Percentiles rank a stretch among this genome's conserved stretches.
Evolutionary conservation across 225 moss, liverwort and hornwort genomes (phyloP).

Genomic region (Physcomitrellopsis africana): DNA sequence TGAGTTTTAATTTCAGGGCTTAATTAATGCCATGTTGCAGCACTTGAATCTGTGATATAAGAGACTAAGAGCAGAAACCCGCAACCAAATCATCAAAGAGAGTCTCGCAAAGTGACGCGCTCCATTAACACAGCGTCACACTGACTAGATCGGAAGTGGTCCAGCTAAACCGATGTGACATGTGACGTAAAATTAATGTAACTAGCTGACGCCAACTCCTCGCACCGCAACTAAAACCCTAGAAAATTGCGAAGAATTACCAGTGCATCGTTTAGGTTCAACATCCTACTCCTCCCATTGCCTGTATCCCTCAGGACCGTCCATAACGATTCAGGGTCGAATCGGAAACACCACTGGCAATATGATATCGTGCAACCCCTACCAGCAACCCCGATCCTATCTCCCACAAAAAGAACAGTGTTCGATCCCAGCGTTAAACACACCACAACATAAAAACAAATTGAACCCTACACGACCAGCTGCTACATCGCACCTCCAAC

Average conservation of each 20-base stretch:
- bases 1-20: not conserved
- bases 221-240: slow-evolving; percentile 18
- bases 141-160: not conserved
- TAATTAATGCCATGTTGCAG: not conserved
- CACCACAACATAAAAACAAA: too few relatives aligned
- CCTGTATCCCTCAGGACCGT: not conserved
- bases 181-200: not conserved
- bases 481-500: too few relatives aligned
- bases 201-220: not conserved
- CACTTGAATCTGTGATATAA: not conserved
- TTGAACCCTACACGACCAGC: too few relatives aligned
- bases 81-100: not conserved
- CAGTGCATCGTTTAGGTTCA: too few relatives aligned
- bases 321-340: not conserved
- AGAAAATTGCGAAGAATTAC: not conserved
- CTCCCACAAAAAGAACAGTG: too few relatives aligned
- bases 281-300: not conserved
- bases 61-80: not conserved
- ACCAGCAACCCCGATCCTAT: too few relatives aligned
- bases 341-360: too few relatives aligned
- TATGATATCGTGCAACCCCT: too few relatives aligned
- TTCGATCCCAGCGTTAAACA: too few relatives aligned
- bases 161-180: not conserved
- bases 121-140: not conserved
- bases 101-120: slow-evolving; percentile 1